Percentiles rank a stretch among this genome's conserved stretches.
Conservation (phyloP, 148 eudicot genomes). For the Cornus kousa region DNA sequence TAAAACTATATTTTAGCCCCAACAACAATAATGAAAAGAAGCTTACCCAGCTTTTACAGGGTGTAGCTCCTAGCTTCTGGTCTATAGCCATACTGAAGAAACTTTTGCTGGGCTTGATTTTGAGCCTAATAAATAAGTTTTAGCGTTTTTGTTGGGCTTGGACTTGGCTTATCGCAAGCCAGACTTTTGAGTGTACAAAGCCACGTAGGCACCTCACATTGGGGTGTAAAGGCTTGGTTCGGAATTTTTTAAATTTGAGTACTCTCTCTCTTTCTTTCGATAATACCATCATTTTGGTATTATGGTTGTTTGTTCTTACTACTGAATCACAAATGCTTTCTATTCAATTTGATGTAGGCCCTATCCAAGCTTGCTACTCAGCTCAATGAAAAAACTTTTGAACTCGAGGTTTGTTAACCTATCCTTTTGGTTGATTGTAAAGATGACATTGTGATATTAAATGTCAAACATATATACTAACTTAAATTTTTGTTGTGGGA, state of each 20-base stretch:
- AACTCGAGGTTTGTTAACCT: conserved; percentile 34
- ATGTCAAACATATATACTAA: conserved; percentile 9
- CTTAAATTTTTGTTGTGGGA: conserved; percentile 6
- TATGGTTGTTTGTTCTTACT: neutral
- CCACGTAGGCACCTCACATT: neutral
- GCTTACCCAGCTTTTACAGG: neutral
- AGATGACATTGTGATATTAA: conserved; percentile 3
- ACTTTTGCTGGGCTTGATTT: neutral
- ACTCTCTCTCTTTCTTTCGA: neutral
- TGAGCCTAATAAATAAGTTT: neutral
- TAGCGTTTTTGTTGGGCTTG: neutral
- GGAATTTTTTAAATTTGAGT: neutral
- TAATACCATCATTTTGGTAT: neutral
- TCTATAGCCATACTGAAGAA: neutral
- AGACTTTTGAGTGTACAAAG: neutral
- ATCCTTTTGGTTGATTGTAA: neutral
- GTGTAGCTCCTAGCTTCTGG: neutral
- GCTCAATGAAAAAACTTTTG: conserved; percentile 49
- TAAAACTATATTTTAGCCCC: neutral
- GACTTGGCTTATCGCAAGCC: neutral
- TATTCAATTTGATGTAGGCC: conserved; percentile 20
- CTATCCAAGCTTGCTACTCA: conserved; percentile 39
- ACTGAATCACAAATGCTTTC: neutral
- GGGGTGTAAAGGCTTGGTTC: neutral
- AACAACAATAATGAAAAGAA: neutral